Evolutionary conservation across 2,329 filamentous ascomycete species (phyloP).

Genomic region (Mollisiaceae sp.): DNA sequence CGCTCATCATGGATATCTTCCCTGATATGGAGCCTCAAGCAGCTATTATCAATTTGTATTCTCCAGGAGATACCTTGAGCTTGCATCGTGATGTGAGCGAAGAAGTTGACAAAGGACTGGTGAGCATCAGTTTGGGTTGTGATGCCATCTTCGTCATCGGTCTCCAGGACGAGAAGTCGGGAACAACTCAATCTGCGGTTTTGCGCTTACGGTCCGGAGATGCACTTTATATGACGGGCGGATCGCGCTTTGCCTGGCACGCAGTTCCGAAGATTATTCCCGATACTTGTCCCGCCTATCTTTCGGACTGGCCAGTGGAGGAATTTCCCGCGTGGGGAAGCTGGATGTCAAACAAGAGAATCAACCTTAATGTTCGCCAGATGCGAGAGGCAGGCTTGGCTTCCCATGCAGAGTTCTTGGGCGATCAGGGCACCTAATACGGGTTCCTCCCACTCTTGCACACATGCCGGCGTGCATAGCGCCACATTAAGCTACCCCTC

Average conservation of each 20-base stretch:
- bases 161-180: constrained; percentile 45
- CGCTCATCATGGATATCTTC: constrained; percentile 72
- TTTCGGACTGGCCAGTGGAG: constrained; percentile 73
- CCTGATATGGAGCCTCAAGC: constrained; percentile 81
- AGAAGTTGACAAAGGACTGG: constrained; percentile 74
- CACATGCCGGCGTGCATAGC: constrained; percentile 9
- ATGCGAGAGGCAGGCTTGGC: constrained; percentile 59
- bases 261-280: constrained; percentile 87
- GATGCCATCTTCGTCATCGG: constrained; percentile 88
- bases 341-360: constrained; percentile 87
- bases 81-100: constrained; percentile 95
- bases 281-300: constrained; percentile 76
- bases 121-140: constrained; percentile 88
- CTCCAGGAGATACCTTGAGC: constrained; percentile 87
- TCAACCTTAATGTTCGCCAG: constrained; percentile 93
- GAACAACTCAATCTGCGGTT: constrained; percentile 54
- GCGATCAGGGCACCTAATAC: constrained; percentile 2
- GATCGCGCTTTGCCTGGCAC: constrained; percentile 90
- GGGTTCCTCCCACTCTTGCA: constrained; percentile 12
- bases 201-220: constrained; percentile 82
- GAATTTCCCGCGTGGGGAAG: constrained; percentile 69
- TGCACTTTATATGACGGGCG: constrained; percentile 85
- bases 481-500: constrained; percentile 11
- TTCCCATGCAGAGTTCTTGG: background rate
- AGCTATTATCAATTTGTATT: constrained; percentile 93